Evolutionary conservation across 257 asterid species (phyloP).

Genomic region (Vinca minor): DNA sequence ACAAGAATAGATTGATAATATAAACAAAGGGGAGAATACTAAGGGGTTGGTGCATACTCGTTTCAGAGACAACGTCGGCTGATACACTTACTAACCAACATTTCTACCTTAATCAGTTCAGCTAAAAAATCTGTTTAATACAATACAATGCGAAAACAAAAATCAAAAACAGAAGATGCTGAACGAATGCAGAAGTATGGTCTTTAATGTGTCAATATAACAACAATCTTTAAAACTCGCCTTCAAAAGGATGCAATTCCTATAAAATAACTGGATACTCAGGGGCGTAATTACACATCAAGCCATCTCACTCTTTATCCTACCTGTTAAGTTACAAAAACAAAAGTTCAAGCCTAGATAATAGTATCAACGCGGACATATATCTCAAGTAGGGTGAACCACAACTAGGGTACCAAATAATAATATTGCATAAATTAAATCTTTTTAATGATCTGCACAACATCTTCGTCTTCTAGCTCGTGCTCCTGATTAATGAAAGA

Average conservation of each 20-base stretch:
- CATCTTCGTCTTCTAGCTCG: constrained; percentile 97
- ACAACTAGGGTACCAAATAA: background rate
- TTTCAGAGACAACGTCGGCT: too few species aligned
- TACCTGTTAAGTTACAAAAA: background rate
- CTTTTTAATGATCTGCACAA: constrained; percentile 91
- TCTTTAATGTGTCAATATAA: background rate
- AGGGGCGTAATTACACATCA: constrained; percentile 6
- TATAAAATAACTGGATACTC: background rate
- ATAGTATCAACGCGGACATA: background rate
- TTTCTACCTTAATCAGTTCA: too few species aligned
- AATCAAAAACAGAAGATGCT: background rate
- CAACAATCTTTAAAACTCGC: background rate
- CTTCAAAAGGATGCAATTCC: background rate
- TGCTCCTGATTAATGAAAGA: constrained; percentile 50
- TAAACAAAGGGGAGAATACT: too few species aligned
- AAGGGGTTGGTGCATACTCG: too few species aligned
- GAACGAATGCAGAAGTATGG: background rate
- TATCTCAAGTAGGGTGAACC: background rate
- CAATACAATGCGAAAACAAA: background rate
- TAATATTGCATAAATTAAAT: constrained; percentile 26
- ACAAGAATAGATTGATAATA: too few species aligned
- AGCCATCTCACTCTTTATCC: background rate
- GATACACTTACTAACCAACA: too few species aligned
- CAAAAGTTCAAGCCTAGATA: background rate
- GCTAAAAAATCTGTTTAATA: too few species aligned